Conservation (phyloP, 2,329 filamentous ascomycete species). For the Leptoxyphium fumago region DNA sequence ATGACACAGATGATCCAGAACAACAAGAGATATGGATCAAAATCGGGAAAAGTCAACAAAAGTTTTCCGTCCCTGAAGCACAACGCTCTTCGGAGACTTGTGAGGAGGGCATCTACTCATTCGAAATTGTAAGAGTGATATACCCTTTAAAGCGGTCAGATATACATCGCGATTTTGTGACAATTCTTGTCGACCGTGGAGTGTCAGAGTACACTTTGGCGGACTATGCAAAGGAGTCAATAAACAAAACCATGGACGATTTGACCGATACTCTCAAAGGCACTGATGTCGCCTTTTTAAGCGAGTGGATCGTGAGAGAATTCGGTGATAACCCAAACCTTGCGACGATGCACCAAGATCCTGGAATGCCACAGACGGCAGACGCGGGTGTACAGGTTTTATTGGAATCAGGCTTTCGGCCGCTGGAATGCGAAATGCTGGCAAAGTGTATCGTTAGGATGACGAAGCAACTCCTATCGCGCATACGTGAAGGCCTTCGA, state of each 20-base stretch:
- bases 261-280: slow-evolving; percentile 28
- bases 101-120: slow-evolving; percentile 28
- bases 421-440: slow-evolving; percentile 3
- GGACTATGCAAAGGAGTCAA: slow-evolving; percentile 33
- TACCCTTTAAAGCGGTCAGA: slow-evolving; percentile 35
- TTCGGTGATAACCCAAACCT: background rate
- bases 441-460: background rate
- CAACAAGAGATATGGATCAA: slow-evolving; percentile 46
- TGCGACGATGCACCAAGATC: slow-evolving; percentile 19
- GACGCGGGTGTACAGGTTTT: slow-evolving; percentile 41
- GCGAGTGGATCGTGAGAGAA: slow-evolving; percentile 29
- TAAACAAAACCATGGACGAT: slow-evolving; percentile 38
- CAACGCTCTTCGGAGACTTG: slow-evolving; percentile 23
- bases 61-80: slow-evolving; percentile 35
- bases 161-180: slow-evolving; percentile 54
- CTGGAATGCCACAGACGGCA: slow-evolving; percentile 33
- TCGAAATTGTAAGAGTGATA: slow-evolving; percentile 46
- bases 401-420: slow-evolving; percentile 29
- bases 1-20: slow-evolving; percentile 26
- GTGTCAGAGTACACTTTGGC: slow-evolving; percentile 32
- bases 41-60: slow-evolving; percentile 49
- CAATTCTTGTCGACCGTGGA: slow-evolving; percentile 49
- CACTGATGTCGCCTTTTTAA: slow-evolving; percentile 34
- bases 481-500: slow-evolving; percentile 7
- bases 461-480: background rate